phyloP scores from a whole-genome alignment of 805 yeast genomes.

The Candida cerambycidarum region DNA sequence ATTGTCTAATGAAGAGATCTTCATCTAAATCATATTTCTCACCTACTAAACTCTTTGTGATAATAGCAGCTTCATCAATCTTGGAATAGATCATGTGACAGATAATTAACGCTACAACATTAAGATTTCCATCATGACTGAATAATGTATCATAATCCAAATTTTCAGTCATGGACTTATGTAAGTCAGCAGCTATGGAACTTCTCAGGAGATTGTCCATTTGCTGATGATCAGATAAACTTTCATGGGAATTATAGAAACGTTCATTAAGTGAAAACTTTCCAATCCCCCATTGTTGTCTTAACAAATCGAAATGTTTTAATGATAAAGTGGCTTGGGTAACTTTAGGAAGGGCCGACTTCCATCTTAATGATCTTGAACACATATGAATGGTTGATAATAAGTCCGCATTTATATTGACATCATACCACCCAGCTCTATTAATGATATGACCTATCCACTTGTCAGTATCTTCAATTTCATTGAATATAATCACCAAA shows the following conservation, averaged over 20 bases:
- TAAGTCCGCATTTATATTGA: slow-evolving; percentile 27
- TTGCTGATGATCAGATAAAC: neutral
- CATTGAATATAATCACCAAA: slow-evolving; percentile 23
- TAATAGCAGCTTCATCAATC: slow-evolving; percentile 29
- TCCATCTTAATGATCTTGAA: slow-evolving; percentile 25
- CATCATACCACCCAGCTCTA: slow-evolving; percentile 32
- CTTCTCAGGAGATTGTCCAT: slow-evolving; percentile 1
- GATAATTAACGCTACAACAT: slow-evolving; percentile 26
- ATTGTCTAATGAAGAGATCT: slow-evolving; percentile 7
- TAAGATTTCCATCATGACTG: slow-evolving; percentile 31
- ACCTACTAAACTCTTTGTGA: slow-evolving; percentile 33
- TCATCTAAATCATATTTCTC: slow-evolving; percentile 29
- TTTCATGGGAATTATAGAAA: slow-evolving; percentile 17
- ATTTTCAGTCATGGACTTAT: slow-evolving; percentile 18
- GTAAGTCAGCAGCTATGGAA: slow-evolving; percentile 2
- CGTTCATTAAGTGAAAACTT: slow-evolving; percentile 25
- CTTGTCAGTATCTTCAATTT: slow-evolving; percentile 23
- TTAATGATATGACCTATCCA: slow-evolving; percentile 28
- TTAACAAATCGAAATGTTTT: slow-evolving; percentile 27
- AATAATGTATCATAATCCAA: slow-evolving; percentile 27
- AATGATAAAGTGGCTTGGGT: slow-evolving; percentile 30
- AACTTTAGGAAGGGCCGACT: slow-evolving; percentile 29
- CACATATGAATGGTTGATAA: slow-evolving; percentile 32
- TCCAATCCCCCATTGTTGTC: slow-evolving; percentile 28
- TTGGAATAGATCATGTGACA: slow-evolving; percentile 30